A percentile compares a stretch with the other conserved stretches of the same genome.
phyloP scores from a whole-genome alignment of 202 grass and related monocot genomes.

The Schoenoplectus tabernaemontani region DNA sequence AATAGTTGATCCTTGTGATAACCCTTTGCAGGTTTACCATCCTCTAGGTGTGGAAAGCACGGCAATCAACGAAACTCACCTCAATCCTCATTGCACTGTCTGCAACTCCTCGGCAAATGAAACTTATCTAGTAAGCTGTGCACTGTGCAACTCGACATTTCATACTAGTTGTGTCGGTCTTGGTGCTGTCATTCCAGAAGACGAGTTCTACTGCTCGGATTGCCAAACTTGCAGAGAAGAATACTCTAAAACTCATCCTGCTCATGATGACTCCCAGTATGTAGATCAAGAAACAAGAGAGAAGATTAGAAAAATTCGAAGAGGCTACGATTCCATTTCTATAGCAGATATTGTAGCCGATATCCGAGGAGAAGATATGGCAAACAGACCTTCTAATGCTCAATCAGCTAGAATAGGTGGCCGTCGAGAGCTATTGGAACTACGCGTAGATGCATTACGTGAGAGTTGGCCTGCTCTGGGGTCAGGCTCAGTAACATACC shows the following conservation, averaged over 20 bases:
- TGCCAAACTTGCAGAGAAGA: not conserved
- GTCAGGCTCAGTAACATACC: not conserved
- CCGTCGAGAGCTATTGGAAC: not conserved
- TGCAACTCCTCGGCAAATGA: not conserved
- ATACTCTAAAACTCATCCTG: not conserved
- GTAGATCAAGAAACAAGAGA: not conserved
- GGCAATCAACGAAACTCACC: not conserved
- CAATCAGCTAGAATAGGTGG: not conserved
- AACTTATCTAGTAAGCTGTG: not conserved
- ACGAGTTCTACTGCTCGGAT: not conserved
- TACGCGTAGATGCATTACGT: not conserved
- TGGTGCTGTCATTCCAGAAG: not conserved
- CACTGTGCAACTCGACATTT: not conserved
- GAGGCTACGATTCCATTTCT: not conserved
- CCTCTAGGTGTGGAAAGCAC: not conserved
- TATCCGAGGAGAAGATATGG: not conserved
- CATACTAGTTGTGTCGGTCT: not conserved
- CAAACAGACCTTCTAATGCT: not conserved
- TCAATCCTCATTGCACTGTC: not conserved
- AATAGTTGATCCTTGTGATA: not conserved
- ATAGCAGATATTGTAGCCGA: not conserved
- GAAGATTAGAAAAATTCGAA: not conserved
- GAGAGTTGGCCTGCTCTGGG: not conserved
- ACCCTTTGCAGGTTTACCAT: conserved; percentile 1
- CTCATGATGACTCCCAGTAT: not conserved